A percentile compares a stretch with the other conserved stretches of the same genome.
These are phyloP conservation scores for Ophiostoma quercus DNA, from an alignment of 2,329 filamentous ascomycete species.

Conservation along the genomic window DNA sequence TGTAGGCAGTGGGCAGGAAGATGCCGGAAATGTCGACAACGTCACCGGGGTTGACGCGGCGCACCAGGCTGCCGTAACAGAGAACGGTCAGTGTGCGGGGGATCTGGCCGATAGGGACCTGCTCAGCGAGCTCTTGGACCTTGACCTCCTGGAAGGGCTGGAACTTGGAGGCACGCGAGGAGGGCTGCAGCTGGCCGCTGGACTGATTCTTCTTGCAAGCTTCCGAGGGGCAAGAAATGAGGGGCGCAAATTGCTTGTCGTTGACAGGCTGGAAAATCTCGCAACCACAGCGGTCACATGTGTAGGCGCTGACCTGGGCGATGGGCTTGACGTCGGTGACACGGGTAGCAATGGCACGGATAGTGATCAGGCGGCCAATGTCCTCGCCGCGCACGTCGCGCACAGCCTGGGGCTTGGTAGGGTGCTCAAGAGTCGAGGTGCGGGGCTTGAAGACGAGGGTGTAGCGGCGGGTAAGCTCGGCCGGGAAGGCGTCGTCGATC, in stretches of 20 bases:
- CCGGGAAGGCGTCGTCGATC: constrained; percentile 75
- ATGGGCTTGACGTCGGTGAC: constrained; percentile 97
- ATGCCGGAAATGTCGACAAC: constrained; percentile 91
- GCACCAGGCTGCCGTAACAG: constrained; percentile 79
- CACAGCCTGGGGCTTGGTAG: constrained; percentile 69
- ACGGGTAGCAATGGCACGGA: constrained; percentile 87
- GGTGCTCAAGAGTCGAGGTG: constrained; percentile 62
- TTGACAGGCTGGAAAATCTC: constrained; percentile 97
- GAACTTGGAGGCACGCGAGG: constrained; percentile 94
- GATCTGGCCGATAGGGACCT: constrained; percentile 96
- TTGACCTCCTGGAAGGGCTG: constrained; percentile 97
- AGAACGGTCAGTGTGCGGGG: constrained; percentile 84
- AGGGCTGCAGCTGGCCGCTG: constrained; percentile 89
- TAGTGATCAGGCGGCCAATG: constrained; percentile 85
- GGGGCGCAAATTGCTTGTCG: constrained; percentile 82
- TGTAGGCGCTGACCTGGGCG: constrained; percentile 96
- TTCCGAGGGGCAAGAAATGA: constrained; percentile 80
- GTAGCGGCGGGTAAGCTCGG: constrained; percentile 87
- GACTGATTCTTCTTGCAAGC: constrained; percentile 87
- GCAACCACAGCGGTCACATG: constrained; percentile 90
- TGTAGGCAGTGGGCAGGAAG: constrained; percentile 95
- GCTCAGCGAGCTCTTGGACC: constrained; percentile 98
- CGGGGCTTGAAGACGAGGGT: constrained; percentile 93
- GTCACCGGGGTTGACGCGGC: constrained; percentile 88
- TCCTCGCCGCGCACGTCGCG: constrained; percentile 90